These are phyloP conservation scores for Cyclocybe aegerita DNA, from an alignment of 768 basidiomycete species.

Conservation along the genomic window DNA sequence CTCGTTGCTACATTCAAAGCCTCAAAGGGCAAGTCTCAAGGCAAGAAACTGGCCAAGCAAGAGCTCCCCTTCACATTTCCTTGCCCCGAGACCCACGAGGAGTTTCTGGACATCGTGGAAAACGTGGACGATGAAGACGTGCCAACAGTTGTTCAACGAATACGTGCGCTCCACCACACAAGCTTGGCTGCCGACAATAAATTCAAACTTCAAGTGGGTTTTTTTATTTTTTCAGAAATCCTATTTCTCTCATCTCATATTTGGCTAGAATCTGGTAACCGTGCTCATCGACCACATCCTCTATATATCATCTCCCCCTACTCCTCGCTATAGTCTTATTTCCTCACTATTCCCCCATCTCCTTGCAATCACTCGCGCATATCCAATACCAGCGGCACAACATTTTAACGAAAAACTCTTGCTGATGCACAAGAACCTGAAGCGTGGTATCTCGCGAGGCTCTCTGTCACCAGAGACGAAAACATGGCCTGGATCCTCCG, in stretches of 20 bases:
- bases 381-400: constrained; percentile 78
- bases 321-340: constrained; percentile 59
- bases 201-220: constrained; percentile 79
- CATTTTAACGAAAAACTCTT: constrained; percentile 80
- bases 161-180: constrained; percentile 88
- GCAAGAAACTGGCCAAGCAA: constrained; percentile 33
- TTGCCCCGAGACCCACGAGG: constrained; percentile 84
- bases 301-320: constrained; percentile 64
- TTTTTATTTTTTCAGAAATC: not conserved
- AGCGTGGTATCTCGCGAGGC: constrained; percentile 74
- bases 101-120: constrained; percentile 83
- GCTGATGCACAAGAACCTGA: constrained; percentile 94
- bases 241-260: constrained; percentile 4
- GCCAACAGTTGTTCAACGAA: constrained; percentile 82
- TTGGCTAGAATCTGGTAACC: constrained; percentile 59
- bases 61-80: constrained; percentile 93
- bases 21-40: constrained; percentile 30
- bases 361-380: constrained; percentile 71
- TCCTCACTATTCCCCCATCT: constrained; percentile 76
- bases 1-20: constrained; percentile 30
- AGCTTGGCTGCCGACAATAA: constrained; percentile 93
- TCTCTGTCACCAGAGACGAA: constrained; percentile 58
- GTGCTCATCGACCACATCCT: constrained; percentile 90
- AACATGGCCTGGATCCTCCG: constrained; percentile 88
- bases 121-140: constrained; percentile 71